Evolutionary conservation across 2,329 filamentous ascomycete species (phyloP).

Genomic region (Apiospora rasikravindrae): DNA sequence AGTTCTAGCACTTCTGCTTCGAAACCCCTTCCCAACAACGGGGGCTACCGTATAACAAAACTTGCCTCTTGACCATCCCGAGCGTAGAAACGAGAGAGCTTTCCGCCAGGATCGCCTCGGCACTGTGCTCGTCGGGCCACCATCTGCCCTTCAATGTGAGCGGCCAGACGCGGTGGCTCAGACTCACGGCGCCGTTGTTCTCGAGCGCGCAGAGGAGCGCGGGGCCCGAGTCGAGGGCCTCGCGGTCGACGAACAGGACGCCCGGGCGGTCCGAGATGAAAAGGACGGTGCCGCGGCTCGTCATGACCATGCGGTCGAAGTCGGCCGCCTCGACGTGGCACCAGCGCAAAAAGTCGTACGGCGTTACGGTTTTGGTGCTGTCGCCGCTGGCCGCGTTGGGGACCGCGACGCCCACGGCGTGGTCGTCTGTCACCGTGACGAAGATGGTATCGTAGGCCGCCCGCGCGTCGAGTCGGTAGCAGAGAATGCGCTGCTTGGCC

Average conservation of each 20-base stretch:
- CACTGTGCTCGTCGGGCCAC: neutral
- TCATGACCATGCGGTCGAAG: neutral
- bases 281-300: neutral
- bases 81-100: neutral
- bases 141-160: neutral
- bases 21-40: too few species aligned
- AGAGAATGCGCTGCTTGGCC: constrained; percentile 5
- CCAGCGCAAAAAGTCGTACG: neutral
- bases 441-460: neutral
- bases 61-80: neutral
- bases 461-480: neutral
- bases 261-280: neutral
- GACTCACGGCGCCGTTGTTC: neutral
- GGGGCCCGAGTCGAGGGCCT: neutral
- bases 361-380: neutral
- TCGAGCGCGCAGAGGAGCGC: neutral
- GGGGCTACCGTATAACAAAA: neutral
- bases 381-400: neutral
- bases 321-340: neutral
- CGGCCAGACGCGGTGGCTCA: neutral
- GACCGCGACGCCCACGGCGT: neutral
- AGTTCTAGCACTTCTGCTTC: neutral
- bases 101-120: neutral
- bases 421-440: neutral
- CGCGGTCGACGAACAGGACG: neutral